These are phyloP conservation scores for Pseudogymnoascus sp. DNA, from an alignment of 2,329 filamentous ascomycete genomes.

Conservation along the genomic window DNA sequence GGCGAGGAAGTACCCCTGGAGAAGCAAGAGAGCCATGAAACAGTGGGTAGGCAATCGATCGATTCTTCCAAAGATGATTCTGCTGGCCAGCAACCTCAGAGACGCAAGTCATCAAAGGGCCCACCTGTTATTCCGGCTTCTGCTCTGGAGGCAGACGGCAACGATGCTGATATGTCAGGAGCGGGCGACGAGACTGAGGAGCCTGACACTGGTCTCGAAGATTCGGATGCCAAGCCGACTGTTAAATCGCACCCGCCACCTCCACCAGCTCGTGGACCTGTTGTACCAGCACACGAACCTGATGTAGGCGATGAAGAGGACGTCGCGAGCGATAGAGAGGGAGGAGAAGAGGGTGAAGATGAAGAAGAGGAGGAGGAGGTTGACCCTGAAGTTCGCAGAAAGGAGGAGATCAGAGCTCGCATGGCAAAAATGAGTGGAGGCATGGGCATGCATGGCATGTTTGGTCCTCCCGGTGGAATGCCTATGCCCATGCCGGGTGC, in stretches of 20 bases:
- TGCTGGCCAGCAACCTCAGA: slow-evolving; percentile 35
- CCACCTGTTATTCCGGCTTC: slow-evolving; percentile 21
- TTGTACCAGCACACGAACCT: slow-evolving; percentile 30
- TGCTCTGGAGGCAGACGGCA: slow-evolving; percentile 40
- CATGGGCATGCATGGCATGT: slow-evolving; percentile 95
- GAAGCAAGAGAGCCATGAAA: slow-evolving; percentile 40
- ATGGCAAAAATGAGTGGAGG: slow-evolving; percentile 99
- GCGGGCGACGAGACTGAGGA: slow-evolving; percentile 56
- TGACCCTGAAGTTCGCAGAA: slow-evolving; percentile 77
- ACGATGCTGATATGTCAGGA: slow-evolving; percentile 57
- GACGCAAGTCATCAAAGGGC: slow-evolving; percentile 45
- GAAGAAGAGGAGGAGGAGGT: slow-evolving; percentile 78
- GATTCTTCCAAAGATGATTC: slow-evolving; percentile 36
- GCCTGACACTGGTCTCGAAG: slow-evolving; percentile 60
- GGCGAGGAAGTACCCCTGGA: slow-evolving; percentile 34
- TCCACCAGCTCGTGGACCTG: slow-evolving; percentile 31
- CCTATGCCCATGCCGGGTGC: slow-evolving; percentile 45
- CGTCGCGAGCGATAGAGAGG: slow-evolving; percentile 36
- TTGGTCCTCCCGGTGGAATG: slow-evolving; percentile 62
- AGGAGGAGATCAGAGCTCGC: slow-evolving; percentile 80
- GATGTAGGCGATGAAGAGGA: slow-evolving; percentile 40
- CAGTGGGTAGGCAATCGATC: slow-evolving; percentile 39
- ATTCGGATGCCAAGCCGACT: slow-evolving; percentile 51
- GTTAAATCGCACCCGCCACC: slow-evolving; percentile 23
- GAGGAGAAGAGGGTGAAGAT: slow-evolving; percentile 48